Percentiles rank a stretch among this genome's conserved stretches.
Conservation (phyloP, 306 rosid genomes). For the Gastrolobium bilobum region DNA sequence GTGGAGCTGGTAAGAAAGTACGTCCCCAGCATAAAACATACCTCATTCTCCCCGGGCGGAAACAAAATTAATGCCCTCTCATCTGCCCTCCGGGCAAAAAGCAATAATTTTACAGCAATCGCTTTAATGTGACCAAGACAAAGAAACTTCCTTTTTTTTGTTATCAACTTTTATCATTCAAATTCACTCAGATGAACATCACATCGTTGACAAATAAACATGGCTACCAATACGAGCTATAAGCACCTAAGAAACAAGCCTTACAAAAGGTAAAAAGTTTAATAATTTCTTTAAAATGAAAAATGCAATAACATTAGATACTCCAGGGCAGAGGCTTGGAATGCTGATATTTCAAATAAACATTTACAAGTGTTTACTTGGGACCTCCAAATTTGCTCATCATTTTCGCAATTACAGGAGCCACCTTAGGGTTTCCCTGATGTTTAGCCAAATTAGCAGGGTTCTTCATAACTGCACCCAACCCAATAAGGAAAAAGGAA, state of each 20-base stretch:
- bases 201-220: conserved; percentile 25
- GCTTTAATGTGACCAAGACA: neutral
- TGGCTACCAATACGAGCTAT: conserved; percentile 12
- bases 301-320: conserved; percentile 35
- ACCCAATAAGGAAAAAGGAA: neutral
- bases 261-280: conserved; percentile 23
- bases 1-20: too few species aligned
- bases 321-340: conserved; percentile 8
- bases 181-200: conserved; percentile 31
- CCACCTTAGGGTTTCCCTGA: conserved; percentile 90
- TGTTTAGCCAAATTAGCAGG: conserved; percentile 93
- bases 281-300: neutral
- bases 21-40: too few species aligned
- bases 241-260: conserved; percentile 25
- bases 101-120: neutral
- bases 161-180: conserved; percentile 22
- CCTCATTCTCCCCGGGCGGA: too few species aligned
- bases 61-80: too few species aligned
- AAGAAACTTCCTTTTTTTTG: neutral
- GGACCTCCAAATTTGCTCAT: conserved; percentile 88
- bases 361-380: conserved; percentile 42
- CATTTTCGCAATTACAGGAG: conserved; percentile 91
- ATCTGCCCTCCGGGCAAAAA: too few species aligned
- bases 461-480: conserved; percentile 86
- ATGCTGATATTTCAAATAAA: conserved; percentile 27